These are phyloP conservation scores for Mycena chlorophos DNA, from an alignment of 768 basidiomycete genomes.

Conservation along the genomic window DNA sequence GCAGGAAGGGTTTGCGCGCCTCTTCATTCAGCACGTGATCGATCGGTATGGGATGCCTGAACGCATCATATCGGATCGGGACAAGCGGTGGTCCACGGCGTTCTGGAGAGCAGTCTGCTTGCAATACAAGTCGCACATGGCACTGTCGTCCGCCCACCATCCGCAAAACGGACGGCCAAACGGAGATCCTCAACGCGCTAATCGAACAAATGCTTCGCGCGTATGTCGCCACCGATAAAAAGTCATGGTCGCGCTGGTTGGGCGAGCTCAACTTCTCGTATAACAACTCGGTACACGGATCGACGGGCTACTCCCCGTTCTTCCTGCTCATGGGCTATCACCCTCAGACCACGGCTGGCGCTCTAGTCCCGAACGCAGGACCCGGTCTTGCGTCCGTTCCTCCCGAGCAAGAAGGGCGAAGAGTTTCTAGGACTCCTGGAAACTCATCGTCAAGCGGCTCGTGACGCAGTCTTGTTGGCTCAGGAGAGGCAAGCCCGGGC, in stretches of 20 bases:
- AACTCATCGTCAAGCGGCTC: slow-evolving; percentile 1
- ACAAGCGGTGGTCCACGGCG: slow-evolving; percentile 6
- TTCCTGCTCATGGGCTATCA: slow-evolving; percentile 30
- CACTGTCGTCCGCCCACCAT: slow-evolving; percentile 33
- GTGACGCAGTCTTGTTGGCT: slow-evolving; percentile 19
- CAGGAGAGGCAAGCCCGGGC: slow-evolving; percentile 24
- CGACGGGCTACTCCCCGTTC: slow-evolving; percentile 27
- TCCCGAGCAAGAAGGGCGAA: slow-evolving; percentile 1
- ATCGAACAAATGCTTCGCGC: slow-evolving; percentile 32
- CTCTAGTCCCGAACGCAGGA: slow-evolving; percentile 1
- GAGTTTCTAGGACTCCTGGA: slow-evolving; percentile 2
- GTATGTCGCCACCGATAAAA: slow-evolving; percentile 22
- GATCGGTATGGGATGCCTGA: background rate
- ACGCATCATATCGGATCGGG: slow-evolving; percentile 9
- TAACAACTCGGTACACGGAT: slow-evolving; percentile 27
- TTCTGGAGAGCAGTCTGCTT: slow-evolving; percentile 20
- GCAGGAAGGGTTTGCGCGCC: background rate
- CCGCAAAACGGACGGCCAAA: slow-evolving; percentile 41
- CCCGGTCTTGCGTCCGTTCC: slow-evolving; percentile 1
- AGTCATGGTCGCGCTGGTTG: slow-evolving; percentile 29
- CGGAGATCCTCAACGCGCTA: slow-evolving; percentile 30
- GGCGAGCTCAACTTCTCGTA: slow-evolving; percentile 30
- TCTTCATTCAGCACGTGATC: slow-evolving; percentile 2
- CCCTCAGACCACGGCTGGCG: slow-evolving; percentile 14
- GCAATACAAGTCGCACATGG: background rate